These are phyloP conservation scores for Amanita pseudoporphyria DNA, from an alignment of 768 basidiomycete species.

Conservation along the genomic window DNA sequence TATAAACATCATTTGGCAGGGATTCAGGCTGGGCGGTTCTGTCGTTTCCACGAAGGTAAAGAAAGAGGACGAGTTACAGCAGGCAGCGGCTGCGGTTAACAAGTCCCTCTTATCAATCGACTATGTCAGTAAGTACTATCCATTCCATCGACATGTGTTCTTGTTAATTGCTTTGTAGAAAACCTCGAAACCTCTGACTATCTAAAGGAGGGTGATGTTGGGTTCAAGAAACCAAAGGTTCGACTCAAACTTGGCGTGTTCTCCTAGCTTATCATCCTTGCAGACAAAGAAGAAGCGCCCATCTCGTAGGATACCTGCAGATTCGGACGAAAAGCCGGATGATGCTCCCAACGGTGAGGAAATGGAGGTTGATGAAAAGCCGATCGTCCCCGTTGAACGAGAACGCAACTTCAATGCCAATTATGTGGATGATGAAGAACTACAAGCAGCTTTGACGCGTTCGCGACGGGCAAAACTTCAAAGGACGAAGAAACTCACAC, in stretches of 20 bases:
- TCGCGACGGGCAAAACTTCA: conserved; percentile 75
- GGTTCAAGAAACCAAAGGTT: conserved; percentile 94
- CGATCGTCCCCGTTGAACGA: conserved; percentile 43
- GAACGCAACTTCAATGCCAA: conserved; percentile 73
- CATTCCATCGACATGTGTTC: background rate
- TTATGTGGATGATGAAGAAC: conserved; percentile 97
- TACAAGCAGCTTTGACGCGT: conserved; percentile 86
- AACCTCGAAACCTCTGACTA: conserved; percentile 85
- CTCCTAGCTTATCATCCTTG: conserved; percentile 5
- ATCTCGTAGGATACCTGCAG: conserved; percentile 53
- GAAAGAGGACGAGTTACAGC: conserved; percentile 37
- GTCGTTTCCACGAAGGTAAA: conserved; percentile 28
- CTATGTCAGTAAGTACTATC: conserved; percentile 65
- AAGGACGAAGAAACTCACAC: conserved; percentile 65
- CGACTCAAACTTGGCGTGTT: conserved; percentile 34
- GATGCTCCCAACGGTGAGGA: conserved; percentile 31
- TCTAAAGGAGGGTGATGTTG: conserved; percentile 80
- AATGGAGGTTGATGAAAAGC: conserved; percentile 79
- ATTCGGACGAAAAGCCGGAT: conserved; percentile 31
- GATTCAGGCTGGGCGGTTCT: conserved; percentile 77
- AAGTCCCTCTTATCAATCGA: conserved; percentile 79
- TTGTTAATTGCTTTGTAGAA: conserved; percentile 36
- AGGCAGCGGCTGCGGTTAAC: conserved; percentile 56
- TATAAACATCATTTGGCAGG: conserved; percentile 33
- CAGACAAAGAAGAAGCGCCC: conserved; percentile 93